Base-by-base conservation (phyloP, 129 eudicot species). In the Flaveria ramosissima region DNA sequence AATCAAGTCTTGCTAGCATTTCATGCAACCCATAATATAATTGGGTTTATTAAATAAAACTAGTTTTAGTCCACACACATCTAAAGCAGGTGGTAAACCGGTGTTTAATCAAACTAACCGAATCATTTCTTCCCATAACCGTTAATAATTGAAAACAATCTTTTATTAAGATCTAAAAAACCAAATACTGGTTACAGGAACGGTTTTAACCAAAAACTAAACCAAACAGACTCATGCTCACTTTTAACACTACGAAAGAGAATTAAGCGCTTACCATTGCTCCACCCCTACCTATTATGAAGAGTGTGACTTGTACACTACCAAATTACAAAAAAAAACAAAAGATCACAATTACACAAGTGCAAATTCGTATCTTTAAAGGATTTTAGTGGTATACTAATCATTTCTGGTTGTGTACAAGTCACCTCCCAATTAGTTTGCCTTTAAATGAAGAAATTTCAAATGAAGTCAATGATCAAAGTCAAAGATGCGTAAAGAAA, bases 401-500 rank as follows among this genome's bases (percentile, higher is more conserved):
- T 6, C 15, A 14, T 26, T 30, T 62, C 12, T 3, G 12, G 5
- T 27, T 26, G 45, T 62, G 68, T 14, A 14, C 68, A 27, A 62
- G 16, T 63, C 69, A 15, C 69, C 42, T 30, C 12, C 68, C 13
- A 63, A 2, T 63, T 30, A 63, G 11, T 63, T 63, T 30, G 46
- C 46, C 45, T 43, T 6, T 6, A 30, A 32, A 63, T 13, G 1
- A 6, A 6, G 24, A 55, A 20, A 62, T 32, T 62, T 62, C 7
- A n/a, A 53, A 78, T 24, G 10, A 6, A 16, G 62, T 19, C 23
- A 73, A 43, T 62, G 72, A 78, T 21, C 30, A 57, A 27, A 72
- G 65, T 51, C 71, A 46, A 30, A 64, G 27, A 63, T 36, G 17
- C 8, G 50, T 45, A 79, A 73, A 19, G 19, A 74, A 82, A 63